Evolutionary conservation across 768 basidiomycete species (phyloP).

Genomic region (Panellus pusillus): DNA sequence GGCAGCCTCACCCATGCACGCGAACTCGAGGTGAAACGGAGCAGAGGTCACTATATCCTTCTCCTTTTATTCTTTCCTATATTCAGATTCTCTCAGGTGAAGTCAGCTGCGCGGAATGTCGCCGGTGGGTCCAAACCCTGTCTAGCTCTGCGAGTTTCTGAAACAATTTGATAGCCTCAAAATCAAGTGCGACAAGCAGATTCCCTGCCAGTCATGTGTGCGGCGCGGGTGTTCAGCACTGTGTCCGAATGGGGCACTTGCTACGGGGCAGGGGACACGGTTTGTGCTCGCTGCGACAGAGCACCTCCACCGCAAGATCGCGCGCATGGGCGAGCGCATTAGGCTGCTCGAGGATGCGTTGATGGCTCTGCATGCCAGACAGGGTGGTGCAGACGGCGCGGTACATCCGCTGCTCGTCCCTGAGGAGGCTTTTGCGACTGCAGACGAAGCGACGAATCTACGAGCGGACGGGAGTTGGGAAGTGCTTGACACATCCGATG

Average conservation of each 20-base stretch:
- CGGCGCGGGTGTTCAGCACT: conserved; percentile 67
- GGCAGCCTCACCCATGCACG: conserved; percentile 43
- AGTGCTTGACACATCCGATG: conserved; percentile 3
- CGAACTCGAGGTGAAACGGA: conserved; percentile 75
- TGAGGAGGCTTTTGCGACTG: conserved; percentile 12
- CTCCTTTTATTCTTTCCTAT: conserved; percentile 5
- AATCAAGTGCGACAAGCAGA: conserved; percentile 83
- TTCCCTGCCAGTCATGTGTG: conserved; percentile 77
- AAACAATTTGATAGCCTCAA: conserved; percentile 39
- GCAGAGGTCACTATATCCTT: conserved; percentile 43
- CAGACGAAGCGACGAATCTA: neutral
- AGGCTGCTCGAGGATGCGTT: conserved; percentile 64
- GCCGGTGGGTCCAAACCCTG: conserved; percentile 53
- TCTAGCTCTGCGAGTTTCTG: neutral
- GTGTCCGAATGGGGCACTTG: conserved; percentile 73
- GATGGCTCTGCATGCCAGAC: conserved; percentile 45
- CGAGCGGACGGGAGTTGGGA: conserved; percentile 10
- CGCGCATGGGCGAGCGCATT: conserved; percentile 53
- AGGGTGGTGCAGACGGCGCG: conserved; percentile 7
- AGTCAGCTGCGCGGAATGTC: conserved; percentile 81
- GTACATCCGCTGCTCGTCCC: conserved; percentile 53
- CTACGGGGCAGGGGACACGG: conserved; percentile 77
- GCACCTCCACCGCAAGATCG: conserved; percentile 59
- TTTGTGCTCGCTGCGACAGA: conserved; percentile 68
- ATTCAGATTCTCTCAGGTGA: conserved; percentile 30